A percentile compares a stretch with the other conserved stretches of the same genome.
Conservation (phyloP, 2,329 filamentous ascomycete genomes). For the Hymenotorrendiella dingleyae region DNA sequence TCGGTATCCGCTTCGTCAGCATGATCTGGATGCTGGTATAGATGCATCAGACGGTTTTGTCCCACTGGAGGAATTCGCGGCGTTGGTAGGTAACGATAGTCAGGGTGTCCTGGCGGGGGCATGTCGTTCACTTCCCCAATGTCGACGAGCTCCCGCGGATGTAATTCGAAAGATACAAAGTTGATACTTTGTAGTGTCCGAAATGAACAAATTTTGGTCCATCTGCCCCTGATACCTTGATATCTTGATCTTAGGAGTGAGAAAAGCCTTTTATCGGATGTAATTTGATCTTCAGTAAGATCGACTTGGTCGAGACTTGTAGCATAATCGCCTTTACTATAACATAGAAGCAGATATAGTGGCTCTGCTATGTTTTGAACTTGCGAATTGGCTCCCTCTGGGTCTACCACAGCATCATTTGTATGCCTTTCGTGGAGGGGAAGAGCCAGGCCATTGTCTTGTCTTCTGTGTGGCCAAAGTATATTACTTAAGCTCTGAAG, state of each 20-base stretch:
- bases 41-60: constrained; percentile 16
- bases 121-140: constrained; percentile 16
- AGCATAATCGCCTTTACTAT: constrained; percentile 12
- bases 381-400: not conserved
- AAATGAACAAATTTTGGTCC: constrained; percentile 8
- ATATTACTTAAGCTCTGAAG: too few relatives aligned
- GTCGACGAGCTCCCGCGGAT: constrained; percentile 15
- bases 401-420: not conserved
- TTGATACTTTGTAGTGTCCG: constrained; percentile 16
- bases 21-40: constrained; percentile 14
- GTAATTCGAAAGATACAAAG: constrained; percentile 20
- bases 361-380: not conserved
- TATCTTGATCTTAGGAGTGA: constrained; percentile 11
- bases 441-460: not conserved
- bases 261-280: constrained; percentile 16
- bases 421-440: not conserved
- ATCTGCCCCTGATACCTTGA: constrained; percentile 7
- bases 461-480: too few relatives aligned
- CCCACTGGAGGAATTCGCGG: constrained; percentile 19
- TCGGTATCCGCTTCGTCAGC: constrained; percentile 14
- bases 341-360: constrained; percentile 18
- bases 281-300: constrained; percentile 6
- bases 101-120: constrained; percentile 12
- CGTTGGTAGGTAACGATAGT: constrained; percentile 17
- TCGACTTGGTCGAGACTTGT: constrained; percentile 18